Evolutionary conservation across 306 rosid genomes (phyloP), one percentile per base, ranked within the genome.

Genomic region (Abrus precatorius): DNA sequence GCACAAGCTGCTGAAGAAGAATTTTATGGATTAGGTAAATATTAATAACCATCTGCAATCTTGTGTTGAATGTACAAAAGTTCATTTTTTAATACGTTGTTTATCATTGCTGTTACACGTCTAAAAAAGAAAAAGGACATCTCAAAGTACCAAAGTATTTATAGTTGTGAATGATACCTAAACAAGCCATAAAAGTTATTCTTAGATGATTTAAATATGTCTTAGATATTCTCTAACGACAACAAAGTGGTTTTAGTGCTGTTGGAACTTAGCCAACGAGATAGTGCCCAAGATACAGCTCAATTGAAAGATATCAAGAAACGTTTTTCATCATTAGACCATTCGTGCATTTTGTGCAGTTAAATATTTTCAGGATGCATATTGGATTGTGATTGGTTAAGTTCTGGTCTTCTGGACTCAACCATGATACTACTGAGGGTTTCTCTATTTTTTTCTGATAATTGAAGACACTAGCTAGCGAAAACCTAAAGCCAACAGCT

Each of bases 21-120:
- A 60, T 95, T 93, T 69, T 95, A 93, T 65, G 99, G 99, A 85
- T 82, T 95, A 44, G 97, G 99, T 95, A 89, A 59, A 80, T 28
- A 55, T 75, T 60, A 36, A 52, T 41, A 75, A 66, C 38, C 61
- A 66, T 36, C 10, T 80, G 38, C 63, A 66, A 28, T 71, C 74
- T 66, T 69, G 50, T 44, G 0, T 68, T 70, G 72, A 60, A 48
- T 61, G 62, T 69, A 5, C 52, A 5, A 14, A 69, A 47, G 40
- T 76, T 74, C 12, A 48, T 49, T 64, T 83, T 43, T 74, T 30
- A 57, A 67, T 12, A 5, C 62, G 7, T 74, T 74, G 33, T 34
- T 71, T 67, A 38, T 62, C 9, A 40, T 56, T 73, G 83, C 65
- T 9, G 36, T 66, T 65, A 9, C 28, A 32, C 47, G 10, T 66